These are phyloP conservation scores for Ceratobasidium sp. DNA, from an alignment of 1,284 basidiomycete species.

Conservation along the genomic window DNA sequence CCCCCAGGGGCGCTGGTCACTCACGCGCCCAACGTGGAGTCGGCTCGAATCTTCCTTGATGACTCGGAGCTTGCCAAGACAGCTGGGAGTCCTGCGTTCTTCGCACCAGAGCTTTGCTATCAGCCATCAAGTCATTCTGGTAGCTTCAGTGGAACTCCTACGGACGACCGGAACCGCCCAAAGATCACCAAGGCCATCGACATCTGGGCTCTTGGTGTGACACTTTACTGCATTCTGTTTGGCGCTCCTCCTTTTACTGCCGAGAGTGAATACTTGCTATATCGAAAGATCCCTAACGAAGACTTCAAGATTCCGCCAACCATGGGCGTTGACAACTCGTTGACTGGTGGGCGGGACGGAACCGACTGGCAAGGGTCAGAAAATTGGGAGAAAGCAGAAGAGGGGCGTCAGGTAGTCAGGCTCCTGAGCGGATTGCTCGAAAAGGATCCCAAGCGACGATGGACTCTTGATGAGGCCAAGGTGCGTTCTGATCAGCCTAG, in stretches of 20 bases:
- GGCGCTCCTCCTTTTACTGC: slow-evolving; percentile 80
- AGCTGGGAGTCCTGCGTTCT: slow-evolving; percentile 98
- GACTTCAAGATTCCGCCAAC: slow-evolving; percentile 78
- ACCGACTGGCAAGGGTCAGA: slow-evolving; percentile 38
- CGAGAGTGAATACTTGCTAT: slow-evolving; percentile 83
- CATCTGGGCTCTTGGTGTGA: slow-evolving; percentile 99
- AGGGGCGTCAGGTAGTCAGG: slow-evolving; percentile 74
- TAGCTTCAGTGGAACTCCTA: slow-evolving; percentile 49
- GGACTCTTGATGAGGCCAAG: slow-evolving; percentile 88
- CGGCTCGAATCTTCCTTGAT: slow-evolving; percentile 77
- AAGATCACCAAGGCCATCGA: slow-evolving; percentile 96
- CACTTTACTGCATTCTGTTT: slow-evolving; percentile 94
- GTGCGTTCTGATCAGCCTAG: slow-evolving; percentile 61
- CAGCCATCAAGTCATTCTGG: slow-evolving; percentile 47
- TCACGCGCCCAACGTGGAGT: slow-evolving; percentile 50
- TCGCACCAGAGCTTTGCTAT: slow-evolving; percentile 94
- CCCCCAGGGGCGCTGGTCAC: slow-evolving; percentile 57
- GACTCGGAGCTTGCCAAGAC: slow-evolving; percentile 91
- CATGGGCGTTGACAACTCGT: slow-evolving; percentile 81
- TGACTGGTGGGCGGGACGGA: slow-evolving; percentile 68
- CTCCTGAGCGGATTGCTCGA: slow-evolving; percentile 83
- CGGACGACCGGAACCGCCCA: slow-evolving; percentile 61
- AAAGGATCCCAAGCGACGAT: slow-evolving; percentile 84
- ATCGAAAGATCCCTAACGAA: slow-evolving; percentile 84
- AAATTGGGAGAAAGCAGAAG: slow-evolving; percentile 50